phyloP scores from a whole-genome alignment of 1,284 basidiomycete species.

The Tremellales sp. region DNA sequence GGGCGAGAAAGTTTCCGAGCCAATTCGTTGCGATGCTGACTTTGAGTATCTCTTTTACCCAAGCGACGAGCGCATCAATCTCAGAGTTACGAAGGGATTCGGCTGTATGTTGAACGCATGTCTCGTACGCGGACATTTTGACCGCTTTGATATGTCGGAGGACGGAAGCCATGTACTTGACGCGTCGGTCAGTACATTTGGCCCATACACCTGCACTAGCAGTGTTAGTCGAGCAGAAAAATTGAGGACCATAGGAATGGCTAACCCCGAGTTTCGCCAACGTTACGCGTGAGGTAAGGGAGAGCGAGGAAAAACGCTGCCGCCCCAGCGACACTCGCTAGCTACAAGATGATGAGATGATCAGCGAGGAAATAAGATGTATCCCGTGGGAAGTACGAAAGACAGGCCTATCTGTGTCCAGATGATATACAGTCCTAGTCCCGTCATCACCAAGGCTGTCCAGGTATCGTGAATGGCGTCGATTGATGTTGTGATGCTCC shows the following conservation, averaged over 20 bases:
- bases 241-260: neutral
- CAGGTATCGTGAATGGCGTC: constrained; percentile 9
- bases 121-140: constrained; percentile 24
- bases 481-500: constrained; percentile 3
- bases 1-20: constrained; percentile 12
- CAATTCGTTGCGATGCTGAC: constrained; percentile 16
- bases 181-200: constrained; percentile 13
- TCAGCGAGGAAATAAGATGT: neutral
- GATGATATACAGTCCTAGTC: constrained; percentile 19
- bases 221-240: neutral
- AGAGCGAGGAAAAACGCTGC: constrained; percentile 16
- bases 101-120: constrained; percentile 5
- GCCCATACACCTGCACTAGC: constrained; percentile 11
- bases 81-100: constrained; percentile 9
- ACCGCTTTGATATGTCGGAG: constrained; percentile 22
- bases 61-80: constrained; percentile 5
- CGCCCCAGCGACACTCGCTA: constrained; percentile 11
- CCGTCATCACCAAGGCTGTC: constrained; percentile 16
- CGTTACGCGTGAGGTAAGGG: constrained; percentile 8
- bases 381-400: constrained; percentile 12
- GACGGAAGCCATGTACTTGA: constrained; percentile 21
- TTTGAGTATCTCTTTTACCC: constrained; percentile 12
- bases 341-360: neutral
- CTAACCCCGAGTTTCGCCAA: constrained; percentile 9
- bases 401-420: constrained; percentile 20